Base-by-base conservation (phyloP, 2,329 filamentous ascomycete genomes). In the Gaeumannomyces sp. region DNA sequence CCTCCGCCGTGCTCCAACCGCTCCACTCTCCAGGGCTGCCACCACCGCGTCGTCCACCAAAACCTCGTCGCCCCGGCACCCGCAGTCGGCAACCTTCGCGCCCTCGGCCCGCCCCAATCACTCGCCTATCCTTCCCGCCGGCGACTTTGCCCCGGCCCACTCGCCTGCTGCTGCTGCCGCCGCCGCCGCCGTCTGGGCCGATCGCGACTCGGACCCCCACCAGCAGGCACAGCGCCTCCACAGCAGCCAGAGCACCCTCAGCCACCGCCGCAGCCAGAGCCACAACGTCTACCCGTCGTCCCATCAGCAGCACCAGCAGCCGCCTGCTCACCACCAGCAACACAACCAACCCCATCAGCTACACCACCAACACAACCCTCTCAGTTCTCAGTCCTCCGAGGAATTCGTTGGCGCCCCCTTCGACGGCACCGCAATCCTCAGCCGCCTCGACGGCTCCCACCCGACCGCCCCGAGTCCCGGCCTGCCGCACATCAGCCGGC, bases 351-450 rank as follows among this genome's bases (percentile, higher is more conserved):
- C 63, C 53, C 33, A 59, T 58, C 63, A 62, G 71, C 74, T 7
- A 31, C 66, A 70, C 71, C 67, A 68, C 75, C 72, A 76, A 73
- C 69, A 38, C 45, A 62, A 62, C 14, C 73, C 74, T 61, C 76
- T 83, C 71, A 78, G 74, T 67, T 76, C 77, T 67, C 78, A 78
- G 69, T 73, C 79, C 13, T 80, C 83, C 64, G 84, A 87, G 74
- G 86, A 88, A 69, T 78, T 89, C 66, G 80, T 89, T 76, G 86
- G 86, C 71, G 84, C 85, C 68, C 86, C 86, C 59, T 89, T 89
- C 75, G 86, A 89, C 83, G 82, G 84, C 70, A 82, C 80, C 65
- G 82, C 82, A 69, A 87, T 88, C 70, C 78, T 88, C 71, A 83
- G 81, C 73, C 84, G 84, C 70, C 79, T 88, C 72, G 84, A 87